Evolutionary conservation across 352 stramenopile genomes (phyloP).

Genomic region (Pythium guiyangense): DNA sequence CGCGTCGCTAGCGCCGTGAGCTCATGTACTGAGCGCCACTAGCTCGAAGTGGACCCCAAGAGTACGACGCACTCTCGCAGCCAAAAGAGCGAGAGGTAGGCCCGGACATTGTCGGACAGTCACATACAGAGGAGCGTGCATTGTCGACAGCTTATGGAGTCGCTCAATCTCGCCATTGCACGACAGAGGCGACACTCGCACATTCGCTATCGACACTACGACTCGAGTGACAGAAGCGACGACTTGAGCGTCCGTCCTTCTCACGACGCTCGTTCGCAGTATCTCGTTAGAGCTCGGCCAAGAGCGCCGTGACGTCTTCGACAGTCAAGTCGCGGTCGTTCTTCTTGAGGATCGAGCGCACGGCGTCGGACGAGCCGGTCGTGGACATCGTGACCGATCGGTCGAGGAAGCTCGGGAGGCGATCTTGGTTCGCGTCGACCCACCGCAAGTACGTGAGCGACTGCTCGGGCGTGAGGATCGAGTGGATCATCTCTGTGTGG

Average conservation of each 20-base stretch:
- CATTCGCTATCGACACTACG: too few species aligned
- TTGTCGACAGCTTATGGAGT: too few species aligned
- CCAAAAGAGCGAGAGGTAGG: too few species aligned
- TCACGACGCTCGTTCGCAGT: too few species aligned
- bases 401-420: constrained; percentile 58
- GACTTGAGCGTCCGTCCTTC: too few species aligned
- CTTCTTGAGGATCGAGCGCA: constrained; percentile 79
- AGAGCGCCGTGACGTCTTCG: constrained; percentile 77
- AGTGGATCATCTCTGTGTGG: constrained; percentile 79
- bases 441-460: constrained; percentile 80
- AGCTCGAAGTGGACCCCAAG: constrained; percentile 7
- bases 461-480: constrained; percentile 81
- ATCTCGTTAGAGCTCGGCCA: constrained; percentile 47
- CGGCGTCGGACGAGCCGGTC: constrained; percentile 47
- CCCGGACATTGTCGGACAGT: too few species aligned
- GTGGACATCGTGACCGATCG: constrained; percentile 51
- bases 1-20: constrained; percentile 6
- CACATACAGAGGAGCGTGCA: too few species aligned
- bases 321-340: constrained; percentile 83
- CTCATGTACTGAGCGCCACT: constrained; percentile 8
- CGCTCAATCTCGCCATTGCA: too few species aligned
- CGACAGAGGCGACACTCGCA: too few species aligned
- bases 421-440: constrained; percentile 77
- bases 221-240: too few species aligned
- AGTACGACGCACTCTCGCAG: not conserved